Base-by-base conservation (phyloP, 2,329 filamentous ascomycete genomes). In the Fonsecaea nubica region DNA sequence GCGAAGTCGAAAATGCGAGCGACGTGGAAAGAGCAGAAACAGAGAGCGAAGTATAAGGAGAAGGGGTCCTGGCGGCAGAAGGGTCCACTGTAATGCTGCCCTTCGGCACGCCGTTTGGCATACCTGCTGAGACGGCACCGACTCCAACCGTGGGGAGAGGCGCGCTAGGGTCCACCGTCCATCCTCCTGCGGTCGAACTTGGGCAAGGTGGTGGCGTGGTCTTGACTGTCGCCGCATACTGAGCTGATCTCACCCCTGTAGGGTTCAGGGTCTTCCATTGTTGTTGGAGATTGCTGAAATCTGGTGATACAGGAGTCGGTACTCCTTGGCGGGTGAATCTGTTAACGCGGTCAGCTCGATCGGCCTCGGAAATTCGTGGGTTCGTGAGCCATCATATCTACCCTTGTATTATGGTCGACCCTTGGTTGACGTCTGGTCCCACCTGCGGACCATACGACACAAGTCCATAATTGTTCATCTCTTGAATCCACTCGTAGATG, bases 401-500 rank as follows among this genome's bases (percentile, higher is more conserved):
- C 65, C 83, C 80, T 56, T 89, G 79, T 63, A 82, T 77, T 13
- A 85, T 82, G n/a, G 84, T 86, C 1, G 83, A 82, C n/a, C 78
- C 80, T 6, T 82, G 79, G 32, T 76, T 80, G 7, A 81, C 81
- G 18, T 83, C 77, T 25, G 83, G 79, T 40, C 82, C 83, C 10
- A 83, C 84, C n/a, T 82, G 78, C 3, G 85, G 80, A 0, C 90
- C 91, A 76, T 96, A 96, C 21, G 85, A 88, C 72, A 96, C 85
- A 40, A 96, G 83, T 45, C 92, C 92, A 77, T 96, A 96, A 74
- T 92, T 79, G 78, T 96, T 96, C 58, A 85, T 82, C 78, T 96
- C 92, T 76, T 94, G 81, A 69, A 96, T 92, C 92, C 92, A 96
- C 76, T 96, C 92, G 79, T 96, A 96, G 71, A 96, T 84, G 69